Base-by-base conservation (phyloP, 208 protist species). In the Novymonas esmeraldas region DNA sequence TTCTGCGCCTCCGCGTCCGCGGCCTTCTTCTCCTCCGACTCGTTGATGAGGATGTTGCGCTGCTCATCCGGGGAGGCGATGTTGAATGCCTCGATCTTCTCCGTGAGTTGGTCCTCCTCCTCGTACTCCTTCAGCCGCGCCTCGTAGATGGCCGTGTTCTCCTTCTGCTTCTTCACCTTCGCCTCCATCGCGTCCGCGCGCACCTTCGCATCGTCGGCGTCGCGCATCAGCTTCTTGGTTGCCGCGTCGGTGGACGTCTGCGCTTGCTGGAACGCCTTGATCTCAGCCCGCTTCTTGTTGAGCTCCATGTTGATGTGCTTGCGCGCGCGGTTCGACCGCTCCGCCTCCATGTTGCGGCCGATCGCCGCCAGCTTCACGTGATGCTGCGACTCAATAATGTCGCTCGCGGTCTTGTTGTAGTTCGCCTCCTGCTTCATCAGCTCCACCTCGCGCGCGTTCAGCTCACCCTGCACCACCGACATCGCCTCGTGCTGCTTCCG, bases 391-490 rank as follows among this genome's bases (percentile, higher is more conserved):
- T 84, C 41, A 9, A 36, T 65, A 20, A 86, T 48, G 11, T 82
- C 49, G 24, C 75, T 58, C 10, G 62, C 48, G 10, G 61, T 51
- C 63, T 82, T 57, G 73, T 92, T 77, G 73, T 95, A 82, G 14
- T 56, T 64, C 2, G 82, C 86, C 67, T 95, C 90, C 68, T 91
- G 87, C 70, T 89, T 89, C 87, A 95, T 95, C 33, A 95, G 72
- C 76, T 89, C 87, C 70, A 90, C 75, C 67, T 95, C 85, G 34
- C 90, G 90, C 41, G 76, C 67, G 64, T 95, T 93, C 16, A 95
- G 73, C 61, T 95, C 90, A 46, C 82, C 64, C 72, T 95, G 90
- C 42, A 95, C 87, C 13, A 94, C 74, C 20, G 83, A 33, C 54
- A 87, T 84, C 44, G 87, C 80, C 65, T 89, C 77, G 36, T 72